A percentile compares a stretch with the other conserved stretches of the same genome.
Evolutionary conservation across 306 rosid genomes (phyloP).

Genomic region (Castanopsis chinensis): DNA sequence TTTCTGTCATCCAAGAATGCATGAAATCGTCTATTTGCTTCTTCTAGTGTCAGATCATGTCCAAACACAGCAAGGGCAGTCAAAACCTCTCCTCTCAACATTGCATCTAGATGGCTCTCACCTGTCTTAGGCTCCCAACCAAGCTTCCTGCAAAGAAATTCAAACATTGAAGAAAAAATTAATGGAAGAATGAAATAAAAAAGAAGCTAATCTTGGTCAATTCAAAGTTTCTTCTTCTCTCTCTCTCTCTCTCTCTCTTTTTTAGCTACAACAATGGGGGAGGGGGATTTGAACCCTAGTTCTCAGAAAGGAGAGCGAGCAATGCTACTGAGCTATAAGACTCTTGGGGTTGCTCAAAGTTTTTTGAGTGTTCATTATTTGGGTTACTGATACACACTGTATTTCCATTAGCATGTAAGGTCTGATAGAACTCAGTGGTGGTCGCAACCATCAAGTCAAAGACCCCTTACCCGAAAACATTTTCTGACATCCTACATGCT

Average conservation of each 20-base stretch:
- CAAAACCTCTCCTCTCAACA: conserved; percentile 96
- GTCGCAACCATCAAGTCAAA: background rate
- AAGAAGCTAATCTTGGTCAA: background rate
- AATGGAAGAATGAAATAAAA: background rate
- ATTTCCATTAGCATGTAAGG: background rate
- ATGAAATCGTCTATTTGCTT: conserved; percentile 71
- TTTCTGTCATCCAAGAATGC: conserved; percentile 77
- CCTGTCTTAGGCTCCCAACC: conserved; percentile 87
- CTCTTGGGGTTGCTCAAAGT: no score
- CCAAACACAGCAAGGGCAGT: conserved; percentile 71
- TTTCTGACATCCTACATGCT: background rate
- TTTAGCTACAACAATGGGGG: background rate
- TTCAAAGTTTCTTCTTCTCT: background rate
- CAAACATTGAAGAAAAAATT: background rate
- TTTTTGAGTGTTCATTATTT: no score
- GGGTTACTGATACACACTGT: background rate
- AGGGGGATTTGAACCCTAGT: no score
- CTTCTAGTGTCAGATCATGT: conserved; percentile 64
- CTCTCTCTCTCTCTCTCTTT: no score
- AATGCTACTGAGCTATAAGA: no score
- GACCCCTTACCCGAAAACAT: background rate
- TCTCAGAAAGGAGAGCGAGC: no score
- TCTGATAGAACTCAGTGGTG: background rate
- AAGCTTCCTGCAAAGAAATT: conserved; percentile 62
- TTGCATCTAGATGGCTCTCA: conserved; percentile 65